These are phyloP conservation scores for Clitopilus hobsonii DNA, from an alignment of 768 basidiomycete species.

Conservation along the genomic window DNA sequence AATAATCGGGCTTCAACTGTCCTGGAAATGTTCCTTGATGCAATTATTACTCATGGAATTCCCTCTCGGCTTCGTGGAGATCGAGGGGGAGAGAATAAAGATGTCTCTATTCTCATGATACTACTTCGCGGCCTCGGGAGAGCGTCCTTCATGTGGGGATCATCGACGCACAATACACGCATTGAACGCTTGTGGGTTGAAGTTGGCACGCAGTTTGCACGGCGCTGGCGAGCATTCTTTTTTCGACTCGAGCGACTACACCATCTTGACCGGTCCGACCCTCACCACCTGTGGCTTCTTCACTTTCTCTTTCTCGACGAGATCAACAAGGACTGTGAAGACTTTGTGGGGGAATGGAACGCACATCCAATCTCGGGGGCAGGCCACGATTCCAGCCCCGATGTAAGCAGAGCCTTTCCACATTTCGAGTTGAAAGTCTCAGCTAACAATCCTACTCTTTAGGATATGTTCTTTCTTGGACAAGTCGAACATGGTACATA, in stretches of 20 bases:
- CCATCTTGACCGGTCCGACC: constrained; percentile 22
- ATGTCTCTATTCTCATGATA: constrained; percentile 30
- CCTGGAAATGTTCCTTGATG: constrained; percentile 18
- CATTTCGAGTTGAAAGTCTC: neutral
- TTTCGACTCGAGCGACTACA: constrained; percentile 26
- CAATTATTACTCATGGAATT: constrained; percentile 14
- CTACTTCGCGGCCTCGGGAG: constrained; percentile 20
- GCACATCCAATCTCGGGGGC: constrained; percentile 26
- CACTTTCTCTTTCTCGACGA: constrained; percentile 32
- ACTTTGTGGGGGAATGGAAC: constrained; percentile 35
- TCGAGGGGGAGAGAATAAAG: constrained; percentile 29
- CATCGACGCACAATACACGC: constrained; percentile 34
- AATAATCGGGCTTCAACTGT: constrained; percentile 25
- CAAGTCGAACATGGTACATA: constrained; percentile 4
- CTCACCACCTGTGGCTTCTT: constrained; percentile 38
- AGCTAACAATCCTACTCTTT: neutral
- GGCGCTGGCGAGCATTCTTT: constrained; percentile 39
- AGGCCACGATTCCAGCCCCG: constrained; percentile 18
- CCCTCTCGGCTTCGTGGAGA: constrained; percentile 29
- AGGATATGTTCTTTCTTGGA: constrained; percentile 7
- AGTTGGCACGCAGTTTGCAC: constrained; percentile 31
- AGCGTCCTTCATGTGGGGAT: constrained; percentile 30
- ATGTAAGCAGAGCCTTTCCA: constrained; percentile 8
- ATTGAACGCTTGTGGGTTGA: constrained; percentile 46
- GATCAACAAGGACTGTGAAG: constrained; percentile 30